A percentile compares a stretch with the other conserved stretches of the same genome.
Conservation (phyloP, 2,329 filamentous ascomycete species). For the Endocalyx cinctus region DNA sequence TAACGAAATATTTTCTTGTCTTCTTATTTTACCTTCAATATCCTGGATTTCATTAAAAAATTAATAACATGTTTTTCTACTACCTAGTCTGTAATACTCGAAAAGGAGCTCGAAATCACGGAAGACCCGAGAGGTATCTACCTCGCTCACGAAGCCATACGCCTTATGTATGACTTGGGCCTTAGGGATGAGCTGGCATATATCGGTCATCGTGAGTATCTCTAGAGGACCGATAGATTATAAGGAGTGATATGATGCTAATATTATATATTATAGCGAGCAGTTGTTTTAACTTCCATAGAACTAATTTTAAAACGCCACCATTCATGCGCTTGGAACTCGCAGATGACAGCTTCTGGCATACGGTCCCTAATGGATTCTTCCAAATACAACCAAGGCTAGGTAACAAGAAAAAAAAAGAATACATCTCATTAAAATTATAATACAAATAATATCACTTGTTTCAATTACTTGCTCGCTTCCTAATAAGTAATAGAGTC, state of each 20-base stretch:
- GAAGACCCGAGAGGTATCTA: constrained; percentile 20
- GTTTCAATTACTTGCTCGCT: too few relatives aligned
- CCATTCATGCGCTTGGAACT: constrained; percentile 12
- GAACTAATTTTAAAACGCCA: constrained; percentile 16
- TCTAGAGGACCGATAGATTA: background rate
- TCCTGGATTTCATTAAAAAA: too few relatives aligned
- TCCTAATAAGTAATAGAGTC: too few relatives aligned
- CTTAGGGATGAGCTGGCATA: constrained; percentile 13
- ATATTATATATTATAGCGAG: too few relatives aligned
- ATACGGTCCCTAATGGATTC: constrained; percentile 15
- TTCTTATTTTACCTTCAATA: too few relatives aligned
- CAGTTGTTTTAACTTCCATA: too few relatives aligned
- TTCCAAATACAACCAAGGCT: constrained; percentile 19
- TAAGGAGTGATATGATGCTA: background rate
- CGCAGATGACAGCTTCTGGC: constrained; percentile 9
- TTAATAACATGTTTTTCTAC: background rate
- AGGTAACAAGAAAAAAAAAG: too few relatives aligned
- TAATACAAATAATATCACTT: background rate
- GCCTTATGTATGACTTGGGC: constrained; percentile 20
- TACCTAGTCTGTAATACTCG: constrained; percentile 16
- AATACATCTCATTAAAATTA: background rate
- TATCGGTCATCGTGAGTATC: constrained; percentile 17
- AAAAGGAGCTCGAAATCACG: constrained; percentile 18
- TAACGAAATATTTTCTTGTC: too few relatives aligned
- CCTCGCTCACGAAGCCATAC: constrained; percentile 18